These are phyloP conservation scores for Populus hybrid DNA, from an alignment of 441 rosid genomes.

Conservation along the genomic window DNA sequence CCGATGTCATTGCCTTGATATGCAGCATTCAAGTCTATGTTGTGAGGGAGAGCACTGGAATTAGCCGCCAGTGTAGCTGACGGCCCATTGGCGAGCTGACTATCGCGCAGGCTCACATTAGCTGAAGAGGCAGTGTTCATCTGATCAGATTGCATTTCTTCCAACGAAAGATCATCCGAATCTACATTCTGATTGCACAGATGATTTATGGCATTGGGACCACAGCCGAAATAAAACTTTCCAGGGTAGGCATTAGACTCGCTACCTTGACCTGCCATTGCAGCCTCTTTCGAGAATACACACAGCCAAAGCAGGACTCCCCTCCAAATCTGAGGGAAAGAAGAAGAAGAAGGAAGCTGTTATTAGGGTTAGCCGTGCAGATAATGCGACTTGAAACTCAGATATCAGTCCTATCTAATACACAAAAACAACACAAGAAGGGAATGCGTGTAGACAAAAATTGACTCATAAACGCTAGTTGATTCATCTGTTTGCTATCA, in stretches of 20 bases:
- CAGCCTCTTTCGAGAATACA: neutral
- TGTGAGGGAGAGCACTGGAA: neutral
- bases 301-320: neutral
- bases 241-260: neutral
- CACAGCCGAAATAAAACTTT: slow-evolving; percentile 4
- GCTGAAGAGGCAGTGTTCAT: neutral
- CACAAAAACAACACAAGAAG: neutral
- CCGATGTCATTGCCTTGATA: neutral
- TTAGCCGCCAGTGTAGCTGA: neutral
- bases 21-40: slow-evolving; percentile 22
- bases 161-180: neutral
- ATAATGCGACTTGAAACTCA: neutral
- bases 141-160: neutral
- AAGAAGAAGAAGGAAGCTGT: neutral
- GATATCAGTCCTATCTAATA: no score
- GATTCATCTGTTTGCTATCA: no score
- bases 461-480: neutral
- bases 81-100: neutral
- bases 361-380: neutral
- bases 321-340: neutral
- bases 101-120: neutral
- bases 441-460: neutral
- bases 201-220: neutral
- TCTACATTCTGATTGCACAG: neutral
- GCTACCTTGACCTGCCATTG: slow-evolving; percentile 18